These are phyloP conservation scores for Chaetoceros muelleri DNA, from an alignment of 108 stramenopile genomes.

Conservation along the genomic window DNA sequence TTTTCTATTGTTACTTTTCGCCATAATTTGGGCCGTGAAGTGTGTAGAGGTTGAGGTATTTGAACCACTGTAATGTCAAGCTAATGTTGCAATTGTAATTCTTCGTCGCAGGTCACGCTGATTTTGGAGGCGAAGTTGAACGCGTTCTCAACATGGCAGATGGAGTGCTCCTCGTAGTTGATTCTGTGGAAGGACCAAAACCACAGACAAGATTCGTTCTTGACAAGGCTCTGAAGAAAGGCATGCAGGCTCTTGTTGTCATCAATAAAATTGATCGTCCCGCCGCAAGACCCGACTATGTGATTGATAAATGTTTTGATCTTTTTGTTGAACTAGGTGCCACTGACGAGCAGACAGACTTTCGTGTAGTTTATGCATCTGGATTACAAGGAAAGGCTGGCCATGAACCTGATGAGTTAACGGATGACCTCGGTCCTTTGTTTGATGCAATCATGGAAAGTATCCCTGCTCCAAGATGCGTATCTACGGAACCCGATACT, in stretches of 20 bases:
- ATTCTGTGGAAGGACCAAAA: conserved; percentile 97
- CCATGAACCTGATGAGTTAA: conserved; percentile 59
- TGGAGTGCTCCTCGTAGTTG: conserved; percentile 95
- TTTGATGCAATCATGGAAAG: conserved; percentile 78
- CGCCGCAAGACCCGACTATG: conserved; percentile 92
- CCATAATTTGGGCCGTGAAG: neutral
- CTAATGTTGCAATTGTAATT: neutral
- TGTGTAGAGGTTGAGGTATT: neutral
- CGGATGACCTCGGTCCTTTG: conserved; percentile 83
- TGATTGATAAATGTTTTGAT: conserved; percentile 97
- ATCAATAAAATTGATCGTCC: conserved; percentile 99
- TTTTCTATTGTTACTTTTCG: neutral
- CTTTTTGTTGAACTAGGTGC: conserved; percentile 95
- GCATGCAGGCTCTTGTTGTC: conserved; percentile 91
- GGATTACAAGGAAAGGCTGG: conserved; percentile 89
- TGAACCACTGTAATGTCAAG: neutral
- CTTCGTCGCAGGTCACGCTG: conserved; percentile 72
- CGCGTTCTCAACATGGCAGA: conserved; percentile 97
- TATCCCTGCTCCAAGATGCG: conserved; percentile 64
- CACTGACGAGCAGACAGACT: conserved; percentile 96
- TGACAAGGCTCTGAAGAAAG: conserved; percentile 91
- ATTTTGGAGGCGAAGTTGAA: conserved; percentile 99
- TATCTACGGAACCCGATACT: conserved; percentile 39
- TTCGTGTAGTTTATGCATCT: conserved; percentile 90
- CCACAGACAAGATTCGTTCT: conserved; percentile 97